Percentiles rank a stretch among this genome's conserved stretches.
Evolutionary conservation across 2,329 filamentous ascomycete species (phyloP).

Genomic region (Microsporum audouinii): DNA sequence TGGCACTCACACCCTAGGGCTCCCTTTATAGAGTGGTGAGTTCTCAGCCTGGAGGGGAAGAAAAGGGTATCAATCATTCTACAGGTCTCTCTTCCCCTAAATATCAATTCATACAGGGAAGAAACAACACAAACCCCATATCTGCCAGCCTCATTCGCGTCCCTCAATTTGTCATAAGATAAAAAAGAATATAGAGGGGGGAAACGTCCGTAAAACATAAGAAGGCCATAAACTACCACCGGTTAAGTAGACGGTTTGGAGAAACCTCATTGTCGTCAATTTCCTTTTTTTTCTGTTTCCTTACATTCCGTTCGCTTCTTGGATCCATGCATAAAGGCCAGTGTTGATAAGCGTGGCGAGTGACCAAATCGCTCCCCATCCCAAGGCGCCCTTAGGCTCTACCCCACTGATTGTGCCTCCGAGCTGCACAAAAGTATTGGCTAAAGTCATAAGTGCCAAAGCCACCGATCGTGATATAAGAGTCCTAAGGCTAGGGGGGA

Average conservation of each 20-base stretch:
- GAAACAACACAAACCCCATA: neutral
- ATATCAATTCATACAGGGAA: neutral
- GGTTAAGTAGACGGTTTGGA: neutral
- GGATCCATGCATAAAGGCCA: conserved; percentile 29
- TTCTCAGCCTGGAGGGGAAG: neutral
- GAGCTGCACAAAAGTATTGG: conserved; percentile 54
- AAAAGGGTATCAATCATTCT: neutral
- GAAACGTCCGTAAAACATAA: neutral
- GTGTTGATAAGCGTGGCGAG: conserved; percentile 32
- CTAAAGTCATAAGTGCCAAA: conserved; percentile 35
- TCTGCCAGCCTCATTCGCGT: neutral
- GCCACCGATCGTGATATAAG: conserved; percentile 52
- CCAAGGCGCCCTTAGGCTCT: conserved; percentile 55
- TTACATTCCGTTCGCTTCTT: conserved; percentile 25
- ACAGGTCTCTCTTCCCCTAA: neutral
- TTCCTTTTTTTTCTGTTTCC: neutral
- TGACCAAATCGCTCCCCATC: conserved; percentile 68
- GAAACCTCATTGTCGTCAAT: neutral
- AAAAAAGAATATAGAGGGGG: neutral
- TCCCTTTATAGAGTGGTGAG: neutral
- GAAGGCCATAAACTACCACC: neutral
- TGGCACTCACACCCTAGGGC: neutral
- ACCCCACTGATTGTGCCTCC: conserved; percentile 58
- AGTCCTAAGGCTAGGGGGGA: conserved; percentile 48
- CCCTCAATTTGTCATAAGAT: neutral